Base-by-base conservation (phyloP, 371 early-diverging fungal species). In the Massospora cicadina region DNA sequence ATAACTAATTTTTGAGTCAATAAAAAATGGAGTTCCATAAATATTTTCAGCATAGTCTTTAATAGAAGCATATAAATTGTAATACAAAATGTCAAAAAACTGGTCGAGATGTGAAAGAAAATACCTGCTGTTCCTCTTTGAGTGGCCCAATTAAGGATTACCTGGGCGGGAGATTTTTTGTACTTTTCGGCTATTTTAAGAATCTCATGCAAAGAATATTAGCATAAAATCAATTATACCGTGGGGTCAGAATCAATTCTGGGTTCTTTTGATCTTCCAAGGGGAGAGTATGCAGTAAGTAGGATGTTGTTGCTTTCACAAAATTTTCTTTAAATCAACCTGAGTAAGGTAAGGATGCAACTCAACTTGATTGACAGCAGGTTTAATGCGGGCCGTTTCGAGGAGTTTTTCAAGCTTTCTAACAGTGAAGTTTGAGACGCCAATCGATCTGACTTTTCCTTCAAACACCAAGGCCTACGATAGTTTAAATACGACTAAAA, bases 351-450 rank as follows among this genome's bases (percentile, higher is more conserved):
- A 91, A 55, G 95, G 95, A 69, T 95, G 91, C 13, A 93, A 68
- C 75, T 96, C 95, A 64, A 90, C 73, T 74, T 96, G 94, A 70
- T 87, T 85, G 2, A 87, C 86, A 26, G 85, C 88, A 33, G 95
- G 95, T 58, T 78, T 76, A 27, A 91, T 81, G 60, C 80, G 81
- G 67, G 85, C 83, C 43, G 77, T 65, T 27, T 77, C 69, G 5
- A 88, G 65, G 53, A 95, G 68, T 53, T 84, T 79, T 65, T 84
- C 78, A 1, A 92, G 71, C 71, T 88, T 80, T 26, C 77, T 67
- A 64, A 84, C 79, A 13, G 81, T 73, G 59, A 80, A 82, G 70
- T 85, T 85, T 60, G 81, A 79, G 10, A 85, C 82, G 69, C 85
- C 85, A 56, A 85, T 80, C 23, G 79, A 76, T 55, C 74, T 76